These are phyloP conservation scores for Leccinum griseonigrum DNA, from an alignment of 1,284 basidiomycete species.

Conservation along the genomic window DNA sequence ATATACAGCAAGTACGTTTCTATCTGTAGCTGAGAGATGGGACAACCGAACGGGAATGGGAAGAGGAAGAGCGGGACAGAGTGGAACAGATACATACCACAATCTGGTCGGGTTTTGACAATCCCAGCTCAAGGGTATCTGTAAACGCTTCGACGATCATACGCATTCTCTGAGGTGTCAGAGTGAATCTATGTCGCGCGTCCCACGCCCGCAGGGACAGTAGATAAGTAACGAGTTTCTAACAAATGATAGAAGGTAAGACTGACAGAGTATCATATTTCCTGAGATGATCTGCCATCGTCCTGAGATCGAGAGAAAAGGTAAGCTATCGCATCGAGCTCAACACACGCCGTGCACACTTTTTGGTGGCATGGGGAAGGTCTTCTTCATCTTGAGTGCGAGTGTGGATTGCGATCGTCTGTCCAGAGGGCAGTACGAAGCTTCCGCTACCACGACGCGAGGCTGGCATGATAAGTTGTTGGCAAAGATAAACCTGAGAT, in stretches of 20 bases:
- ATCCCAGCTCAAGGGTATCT: conserved; percentile 85
- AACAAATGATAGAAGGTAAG: not conserved
- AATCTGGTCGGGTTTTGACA: conserved; percentile 81
- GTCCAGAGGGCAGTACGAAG: conserved; percentile 67
- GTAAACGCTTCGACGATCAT: conserved; percentile 98
- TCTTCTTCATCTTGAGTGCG: conserved; percentile 74
- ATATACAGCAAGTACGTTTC: conserved; percentile 2
- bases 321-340: conserved; percentile 6
- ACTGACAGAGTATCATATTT: conserved; percentile 83
- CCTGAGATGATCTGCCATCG: conserved; percentile 86
- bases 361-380: conserved; percentile 85
- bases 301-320: conserved; percentile 41
- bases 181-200: conserved; percentile 58
- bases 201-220: not conserved
- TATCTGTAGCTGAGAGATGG: conserved; percentile 1
- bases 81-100: conserved; percentile 64
- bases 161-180: conserved; percentile 92
- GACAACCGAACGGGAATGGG: not conserved
- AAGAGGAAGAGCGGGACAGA: conserved; percentile 3
- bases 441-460: conserved; percentile 76
- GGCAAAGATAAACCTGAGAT: not conserved
- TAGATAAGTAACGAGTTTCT: conserved; percentile 11
- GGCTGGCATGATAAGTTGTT: conserved; percentile 46
- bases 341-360: conserved; percentile 39
- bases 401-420: conserved; percentile 56